These are phyloP conservation scores for Fraxinus paxiana DNA, from an alignment of 305 asterid genomes.

Conservation along the genomic window DNA sequence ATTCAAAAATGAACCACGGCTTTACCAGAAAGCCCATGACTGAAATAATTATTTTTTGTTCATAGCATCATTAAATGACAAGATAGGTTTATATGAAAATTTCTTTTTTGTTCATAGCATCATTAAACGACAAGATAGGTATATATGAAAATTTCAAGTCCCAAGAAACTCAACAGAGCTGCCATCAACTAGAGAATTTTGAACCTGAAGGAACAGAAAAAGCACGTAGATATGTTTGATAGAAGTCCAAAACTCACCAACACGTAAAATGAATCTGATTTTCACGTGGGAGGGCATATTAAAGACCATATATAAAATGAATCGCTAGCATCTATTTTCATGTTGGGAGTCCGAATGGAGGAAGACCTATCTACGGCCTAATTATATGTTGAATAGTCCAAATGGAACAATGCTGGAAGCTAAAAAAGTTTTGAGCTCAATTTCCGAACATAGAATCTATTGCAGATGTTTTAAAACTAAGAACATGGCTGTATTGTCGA, in stretches of 20 bases:
- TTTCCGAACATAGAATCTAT: not conserved
- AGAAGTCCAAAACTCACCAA: not conserved
- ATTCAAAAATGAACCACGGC: not conserved
- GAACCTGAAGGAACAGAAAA: not conserved
- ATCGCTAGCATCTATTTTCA: not conserved
- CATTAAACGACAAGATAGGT: not conserved
- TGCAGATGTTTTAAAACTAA: not conserved
- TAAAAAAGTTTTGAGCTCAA: not conserved
- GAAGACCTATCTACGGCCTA: not conserved
- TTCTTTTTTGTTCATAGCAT: not conserved
- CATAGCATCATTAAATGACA: not conserved
- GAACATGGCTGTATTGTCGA: not conserved
- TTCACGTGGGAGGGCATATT: not conserved
- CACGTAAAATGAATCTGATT: not conserved
- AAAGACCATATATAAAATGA: not conserved
- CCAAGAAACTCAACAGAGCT: not conserved
- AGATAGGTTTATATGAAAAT: not conserved
- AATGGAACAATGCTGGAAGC: not conserved
- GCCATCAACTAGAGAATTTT: not conserved
- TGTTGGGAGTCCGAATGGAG: not conserved
- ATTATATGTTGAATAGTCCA: not conserved
- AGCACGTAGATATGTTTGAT: not conserved
- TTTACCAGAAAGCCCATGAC: not conserved
- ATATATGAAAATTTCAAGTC: not conserved
- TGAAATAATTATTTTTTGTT: not conserved